Percentiles rank a stretch among this genome's conserved stretches.
phyloP scores from a whole-genome alignment of 441 rosid species.

The Erodium texanum region DNA sequence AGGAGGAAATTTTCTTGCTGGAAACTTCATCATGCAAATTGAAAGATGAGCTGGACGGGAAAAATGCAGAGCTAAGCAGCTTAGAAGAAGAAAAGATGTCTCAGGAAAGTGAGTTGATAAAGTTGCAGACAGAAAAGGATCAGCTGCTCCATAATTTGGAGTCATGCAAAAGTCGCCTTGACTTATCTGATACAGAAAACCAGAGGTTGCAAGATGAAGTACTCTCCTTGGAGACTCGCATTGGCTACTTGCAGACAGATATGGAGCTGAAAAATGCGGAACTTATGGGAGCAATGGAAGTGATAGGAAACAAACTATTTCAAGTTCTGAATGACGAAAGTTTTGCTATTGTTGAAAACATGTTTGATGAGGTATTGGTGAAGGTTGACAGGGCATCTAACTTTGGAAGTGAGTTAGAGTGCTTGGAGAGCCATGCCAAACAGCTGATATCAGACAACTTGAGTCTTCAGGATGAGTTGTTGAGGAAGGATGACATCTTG shows the following conservation, averaged over 20 bases:
- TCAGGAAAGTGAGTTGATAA: slow-evolving; percentile 30
- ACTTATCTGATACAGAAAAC: slow-evolving; percentile 28
- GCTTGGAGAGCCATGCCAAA: slow-evolving; percentile 42
- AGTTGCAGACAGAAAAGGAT: slow-evolving; percentile 39
- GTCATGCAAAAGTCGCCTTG: slow-evolving; percentile 25
- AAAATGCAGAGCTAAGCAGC: slow-evolving; percentile 26
- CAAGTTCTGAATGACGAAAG: slow-evolving; percentile 31
- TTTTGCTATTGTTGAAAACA: slow-evolving; percentile 30
- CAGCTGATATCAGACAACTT: slow-evolving; percentile 48
- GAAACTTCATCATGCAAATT: slow-evolving; percentile 27
- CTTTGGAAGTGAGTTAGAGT: slow-evolving; percentile 43
- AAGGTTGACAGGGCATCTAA: slow-evolving; percentile 32
- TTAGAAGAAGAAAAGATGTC: slow-evolving; percentile 31
- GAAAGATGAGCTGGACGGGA: slow-evolving; percentile 30
- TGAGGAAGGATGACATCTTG: slow-evolving; percentile 75
- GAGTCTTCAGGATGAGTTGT: slow-evolving; percentile 54
- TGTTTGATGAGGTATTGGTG: slow-evolving; percentile 42
- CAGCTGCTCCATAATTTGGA: slow-evolving; percentile 42
- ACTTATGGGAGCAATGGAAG: slow-evolving; percentile 29
- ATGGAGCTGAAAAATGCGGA: slow-evolving; percentile 40
- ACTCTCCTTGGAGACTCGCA: slow-evolving; percentile 39
- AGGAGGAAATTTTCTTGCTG: slow-evolving; percentile 24
- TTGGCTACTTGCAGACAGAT: slow-evolving; percentile 44
- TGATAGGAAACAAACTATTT: slow-evolving; percentile 23
- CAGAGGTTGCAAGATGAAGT: slow-evolving; percentile 40